Evolutionary conservation across 176 grass and related monocot genomes (phyloP), one percentile per base, ranked within the genome.

Genomic region (Panicum miliaceum): DNA sequence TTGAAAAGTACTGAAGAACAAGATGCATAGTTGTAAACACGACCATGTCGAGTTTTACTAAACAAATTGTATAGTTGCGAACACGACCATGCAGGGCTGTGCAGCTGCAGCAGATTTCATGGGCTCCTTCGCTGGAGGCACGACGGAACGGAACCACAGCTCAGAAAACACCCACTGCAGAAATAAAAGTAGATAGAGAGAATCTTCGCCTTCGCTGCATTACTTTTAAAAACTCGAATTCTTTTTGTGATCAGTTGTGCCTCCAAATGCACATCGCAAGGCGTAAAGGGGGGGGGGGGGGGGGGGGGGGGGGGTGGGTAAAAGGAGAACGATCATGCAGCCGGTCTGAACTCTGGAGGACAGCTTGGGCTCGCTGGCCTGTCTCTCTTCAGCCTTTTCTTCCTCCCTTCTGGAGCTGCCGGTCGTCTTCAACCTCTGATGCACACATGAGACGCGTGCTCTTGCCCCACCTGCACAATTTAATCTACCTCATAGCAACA

Each of bases 231-330:
- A 48, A 81, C 62, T 81, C 47, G 14, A 29, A 48, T 52, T 73
- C 18, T 72, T 88, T 71, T 88, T 71, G 79, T 35, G 68, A 86
- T 50, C 75, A 71, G 37, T 81, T 78, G 84, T 81, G 81, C 81
- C 66, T 77, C 83, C 81, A 46, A 78, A 76, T 86, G 82, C 73
- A 73, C 75, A 42, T 54, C 35, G 67, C 48, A 43, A 82, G 56
- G 25, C 27, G 67, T 64, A 47, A 47, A 19, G 11, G 3, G 0
- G 54, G n/a, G 10, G 27, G 69, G n/a, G n/a, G n/a, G n/a, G n/a
- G n/a, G n/a, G n/a, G n/a, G n/a, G n/a, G n/a, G n/a, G n/a, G n/a
- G n/a, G n/a, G n/a, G n/a, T n/a, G n/a, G n/a, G n/a, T n/a, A 42
- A 46, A 75, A 58, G 13, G 54, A 72, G 25, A 53, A 57, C 37